Percentiles rank a stretch among this genome's conserved stretches.
phyloP scores from a whole-genome alignment of 495 filamentous ascomycete species.

The Clavariopsis aquatica region DNA sequence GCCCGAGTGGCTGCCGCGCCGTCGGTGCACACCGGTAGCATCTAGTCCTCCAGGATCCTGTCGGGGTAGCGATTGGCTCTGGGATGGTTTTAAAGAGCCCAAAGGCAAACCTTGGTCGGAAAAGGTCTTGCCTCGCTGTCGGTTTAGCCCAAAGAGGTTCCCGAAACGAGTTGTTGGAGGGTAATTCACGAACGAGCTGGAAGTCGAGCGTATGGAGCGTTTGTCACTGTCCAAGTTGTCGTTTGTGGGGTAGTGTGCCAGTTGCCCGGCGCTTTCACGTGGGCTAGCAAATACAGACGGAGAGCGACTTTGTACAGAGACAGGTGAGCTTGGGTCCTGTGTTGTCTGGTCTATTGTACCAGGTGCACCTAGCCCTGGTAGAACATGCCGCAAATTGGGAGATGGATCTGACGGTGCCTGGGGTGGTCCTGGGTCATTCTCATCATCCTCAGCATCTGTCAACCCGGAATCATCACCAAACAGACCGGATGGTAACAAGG shows the following conservation, averaged over 20 bases:
- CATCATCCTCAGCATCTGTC: constrained; percentile 32
- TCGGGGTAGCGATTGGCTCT: constrained; percentile 47
- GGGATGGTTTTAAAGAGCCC: constrained; percentile 40
- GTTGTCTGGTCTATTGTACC: constrained; percentile 36
- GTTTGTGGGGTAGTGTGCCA: constrained; percentile 35
- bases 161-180: constrained; percentile 40
- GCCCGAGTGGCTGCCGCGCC: constrained; percentile 38
- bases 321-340: constrained; percentile 42
- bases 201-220: constrained; percentile 44
- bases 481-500: constrained; percentile 47
- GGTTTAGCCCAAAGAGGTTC: constrained; percentile 44
- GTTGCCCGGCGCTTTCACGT: constrained; percentile 42
- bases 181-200: constrained; percentile 37
- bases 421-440: constrained; percentile 26
- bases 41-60: constrained; percentile 38
- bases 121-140: constrained; percentile 44
- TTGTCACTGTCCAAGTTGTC: constrained; percentile 43
- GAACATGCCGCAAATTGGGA: constrained; percentile 19
- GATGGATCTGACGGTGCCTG: constrained; percentile 25
- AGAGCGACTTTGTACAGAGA: constrained; percentile 41
- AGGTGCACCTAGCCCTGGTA: constrained; percentile 39
- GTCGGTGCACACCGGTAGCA: constrained; percentile 26
- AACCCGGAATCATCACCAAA: constrained; percentile 42
- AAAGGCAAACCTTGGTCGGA: constrained; percentile 43
- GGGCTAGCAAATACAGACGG: constrained; percentile 47